Evolutionary conservation across 140 eudicot genomes (phyloP).

Genomic region (Erigeron philadelphicus): DNA sequence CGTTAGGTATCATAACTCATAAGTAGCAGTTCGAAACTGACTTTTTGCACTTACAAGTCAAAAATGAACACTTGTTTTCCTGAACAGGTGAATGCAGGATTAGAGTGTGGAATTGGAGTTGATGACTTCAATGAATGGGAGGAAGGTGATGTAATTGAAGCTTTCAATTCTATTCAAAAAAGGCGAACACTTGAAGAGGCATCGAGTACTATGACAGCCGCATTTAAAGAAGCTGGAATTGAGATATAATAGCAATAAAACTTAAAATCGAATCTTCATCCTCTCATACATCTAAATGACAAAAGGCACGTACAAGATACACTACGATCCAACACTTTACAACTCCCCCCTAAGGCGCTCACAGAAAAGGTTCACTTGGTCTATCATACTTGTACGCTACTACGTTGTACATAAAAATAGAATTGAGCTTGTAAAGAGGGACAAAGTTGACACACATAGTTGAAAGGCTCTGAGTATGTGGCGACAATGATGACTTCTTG

Average conservation of each 20-base stretch:
- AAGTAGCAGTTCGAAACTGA: background rate
- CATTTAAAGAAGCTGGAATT: constrained; percentile 53
- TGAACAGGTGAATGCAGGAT: constrained; percentile 74
- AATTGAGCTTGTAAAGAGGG: constrained; percentile 35
- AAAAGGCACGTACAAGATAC: constrained; percentile 18
- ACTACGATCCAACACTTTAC: constrained; percentile 24
- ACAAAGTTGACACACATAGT: constrained; percentile 17
- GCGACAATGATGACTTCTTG: constrained; percentile 3
- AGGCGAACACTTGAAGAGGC: constrained; percentile 89
- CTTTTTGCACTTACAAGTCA: background rate
- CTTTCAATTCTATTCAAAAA: constrained; percentile 63
- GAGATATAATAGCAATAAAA: constrained; percentile 27
- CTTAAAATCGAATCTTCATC: constrained; percentile 18
- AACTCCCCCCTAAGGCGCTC: background rate
- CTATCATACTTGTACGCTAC: constrained; percentile 29
- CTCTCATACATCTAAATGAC: constrained; percentile 11
- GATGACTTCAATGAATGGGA: constrained; percentile 71
- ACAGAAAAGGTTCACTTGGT: constrained; percentile 23
- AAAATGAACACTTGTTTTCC: constrained; percentile 16
- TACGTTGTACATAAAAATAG: constrained; percentile 37
- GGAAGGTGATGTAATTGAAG: constrained; percentile 66
- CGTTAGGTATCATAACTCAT: background rate
- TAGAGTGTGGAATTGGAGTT: constrained; percentile 88
- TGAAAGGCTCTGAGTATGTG: constrained; percentile 26
- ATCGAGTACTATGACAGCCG: constrained; percentile 74